Base-by-base conservation (phyloP, 2,329 filamentous ascomycete genomes). In the Pyrenochaeta sp. region DNA sequence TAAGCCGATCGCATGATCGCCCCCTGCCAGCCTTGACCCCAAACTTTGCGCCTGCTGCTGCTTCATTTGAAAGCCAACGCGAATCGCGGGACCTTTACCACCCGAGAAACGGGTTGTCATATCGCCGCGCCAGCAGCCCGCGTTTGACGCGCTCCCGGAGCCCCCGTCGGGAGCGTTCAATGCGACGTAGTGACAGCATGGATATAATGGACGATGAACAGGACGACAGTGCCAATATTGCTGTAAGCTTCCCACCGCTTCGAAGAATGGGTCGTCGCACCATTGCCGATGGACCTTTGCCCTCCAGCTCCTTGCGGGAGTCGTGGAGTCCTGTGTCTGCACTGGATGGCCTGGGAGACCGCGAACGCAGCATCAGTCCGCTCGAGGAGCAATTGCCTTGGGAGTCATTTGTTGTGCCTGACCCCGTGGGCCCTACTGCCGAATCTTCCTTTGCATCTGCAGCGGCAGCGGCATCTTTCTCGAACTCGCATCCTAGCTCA, bases 391-490 rank as follows among this genome's bases (percentile, higher is more conserved):
- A 58, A 29, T 80, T 83, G 51, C 78, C 80, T 35, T 96, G 92
- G 92, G 87, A 93, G 47, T 90, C 86, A 3, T 83, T 96, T 0
- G 81, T 96, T 48, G 86, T 88, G 0, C 89, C 90, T 0, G 91
- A 96, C 67, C 85, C 87, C 11, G 87, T 89, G 49, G 81, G 89
- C 3, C 90, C 91, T 0, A 95, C 88, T 58, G 82, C 84, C 2
- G 84, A 88, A 20, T 92, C 90, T 1, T 96, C 91, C 0, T 96
- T 96, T 67, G 82, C 86, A 0, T 92, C 89, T 7, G 79, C 79
- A 1, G 75, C 76, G n/a, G 75, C 80, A 3, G 77, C 78, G 26
- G 76, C 76, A 9, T 81, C 81, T 0, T 77, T 77, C 40, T 69
- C 71, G 22, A 65, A 68, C 20, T 71, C 64, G 3, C 53, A 65